Conservation (phyloP, 1,284 basidiomycete genomes). For the Rhodotorula sp. region DNA sequence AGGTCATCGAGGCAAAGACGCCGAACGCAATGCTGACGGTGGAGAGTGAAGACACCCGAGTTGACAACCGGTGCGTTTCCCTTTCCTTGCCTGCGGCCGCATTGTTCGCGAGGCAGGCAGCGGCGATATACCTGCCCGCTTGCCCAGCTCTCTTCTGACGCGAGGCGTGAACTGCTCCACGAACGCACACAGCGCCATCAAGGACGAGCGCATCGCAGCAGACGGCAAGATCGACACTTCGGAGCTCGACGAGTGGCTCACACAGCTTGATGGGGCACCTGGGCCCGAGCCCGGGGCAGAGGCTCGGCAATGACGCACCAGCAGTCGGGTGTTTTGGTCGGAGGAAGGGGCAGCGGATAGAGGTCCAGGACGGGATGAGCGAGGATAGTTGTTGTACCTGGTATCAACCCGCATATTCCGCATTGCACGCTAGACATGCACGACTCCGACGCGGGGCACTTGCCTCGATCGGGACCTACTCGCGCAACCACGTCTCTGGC, state of each 20-base stretch:
- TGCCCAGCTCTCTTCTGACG: background rate
- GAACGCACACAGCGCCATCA: conserved; percentile 18
- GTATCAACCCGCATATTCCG: too few species aligned
- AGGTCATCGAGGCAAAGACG: conserved; percentile 93
- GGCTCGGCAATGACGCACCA: background rate
- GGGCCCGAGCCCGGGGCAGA: background rate
- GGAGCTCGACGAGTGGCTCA: conserved; percentile 34
- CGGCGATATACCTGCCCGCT: background rate
- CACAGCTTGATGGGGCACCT: conserved; percentile 9
- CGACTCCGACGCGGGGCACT: too few species aligned
- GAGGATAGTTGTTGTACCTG: too few species aligned
- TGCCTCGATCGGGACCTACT: too few species aligned
- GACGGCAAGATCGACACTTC: conserved; percentile 24
- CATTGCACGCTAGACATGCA: too few species aligned
- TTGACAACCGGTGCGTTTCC: conserved; percentile 72
- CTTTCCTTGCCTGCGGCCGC: background rate
- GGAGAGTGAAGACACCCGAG: conserved; percentile 84
- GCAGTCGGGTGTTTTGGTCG: background rate
- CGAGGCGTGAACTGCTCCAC: background rate
- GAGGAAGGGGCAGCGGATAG: background rate
- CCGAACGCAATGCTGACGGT: conserved; percentile 80
- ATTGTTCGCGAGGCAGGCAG: background rate
- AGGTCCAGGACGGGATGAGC: too few species aligned
- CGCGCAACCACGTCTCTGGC: too few species aligned
- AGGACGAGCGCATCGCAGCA: conserved; percentile 25